Evolutionary conservation across 108 stramenopile species (phyloP), one percentile per base, ranked within the genome.

Genomic region (Fistulifera pelliculosa): DNA sequence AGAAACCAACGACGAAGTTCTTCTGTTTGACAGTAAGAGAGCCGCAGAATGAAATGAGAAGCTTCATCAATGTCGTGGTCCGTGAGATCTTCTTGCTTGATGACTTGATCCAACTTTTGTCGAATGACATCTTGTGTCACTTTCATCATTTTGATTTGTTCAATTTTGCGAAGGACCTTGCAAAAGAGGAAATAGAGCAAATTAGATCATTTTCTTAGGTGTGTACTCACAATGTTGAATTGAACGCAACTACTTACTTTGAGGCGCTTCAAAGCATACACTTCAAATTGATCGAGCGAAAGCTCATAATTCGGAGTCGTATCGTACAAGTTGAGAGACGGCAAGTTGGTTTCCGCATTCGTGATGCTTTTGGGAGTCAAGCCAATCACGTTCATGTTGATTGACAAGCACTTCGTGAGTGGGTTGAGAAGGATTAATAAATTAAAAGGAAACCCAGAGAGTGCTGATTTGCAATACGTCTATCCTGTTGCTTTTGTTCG

Each of bases 1-100:
- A 94, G 64, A 67, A 94, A 89, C 93, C 93, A 94, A 19, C 90
- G 83, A 23, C 93, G 72, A 27, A 87, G 54, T 44, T 94, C 90
- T 56, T 94, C 93, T 12, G 76, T 71, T 21, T 82, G 87, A 74
- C 93, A 95, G 72, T 96, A 96, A 38, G 95, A 95, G 10, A 95
- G 73, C 17, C 98, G 74, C 23, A 98, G 72, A 28, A 98, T 95
- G 73, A 94, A 97, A 73, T 98, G 98, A 6, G 94, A 95, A 48
- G 87, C 74, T n/a, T 53, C 53, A 65, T 98, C 98, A 52, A 84
- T 61, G 62, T 68, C 58, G 47, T 55, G 23, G 60, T 72, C 39
- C 27, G n/a, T 23, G 8, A 47, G 12, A 27, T 38, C 60, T 38
- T 27, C 45, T 27, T 40, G 15, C 2, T 56, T 62, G 43, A 49